Base-by-base conservation (phyloP, 164 flowering plant genomes). In the Piper longum region DNA sequence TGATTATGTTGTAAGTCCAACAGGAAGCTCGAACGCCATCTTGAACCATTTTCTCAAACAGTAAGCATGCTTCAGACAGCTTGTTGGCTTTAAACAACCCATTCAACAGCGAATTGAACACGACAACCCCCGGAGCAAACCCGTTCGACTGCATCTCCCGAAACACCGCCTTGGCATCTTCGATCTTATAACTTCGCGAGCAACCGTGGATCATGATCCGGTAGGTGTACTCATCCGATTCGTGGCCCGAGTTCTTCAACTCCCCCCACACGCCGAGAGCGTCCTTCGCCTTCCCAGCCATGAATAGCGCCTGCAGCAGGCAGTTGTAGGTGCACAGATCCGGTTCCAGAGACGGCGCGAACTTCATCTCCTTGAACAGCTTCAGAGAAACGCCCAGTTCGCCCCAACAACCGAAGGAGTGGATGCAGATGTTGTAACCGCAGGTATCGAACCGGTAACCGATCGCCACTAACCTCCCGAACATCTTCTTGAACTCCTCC, bases 331-430 rank as follows among this genome's bases (percentile, higher is more conserved):
- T 95, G 70, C 93, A 85, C 74, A 91, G 74, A 76, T 95, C 96
- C 3, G 97, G 97, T 4, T 54, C 51, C 16, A 39, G 60, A 7
- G 41, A 26, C 2, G 59, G 13, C 7, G 60, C 1, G 17, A 77
- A 81, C 79, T 87, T 91, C 96, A 95, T 87, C 82, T 87, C 93
- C 68, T 78, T 82, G 63, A 84, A 95, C 4, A 95, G 80, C 44
- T 67, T 68, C 64, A 91, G 60, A 41, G 89, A 70, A 67, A 81
- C 66, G 39, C 43, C 70, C 72, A 88, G 63, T 69, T 95, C 89
- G 57, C 95, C 97, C 96, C 95, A 95, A 67, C 83, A 77, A 40
- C 99, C 99, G 72, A 95, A 88, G 2, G 87, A 85, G 75, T 95
- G 84, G 69, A 95, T 95, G 58, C 97, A 88, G 19, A 88, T 83